Percentiles rank a stretch among this genome's conserved stretches.
Evolutionary conservation across 2,329 filamentous ascomycete genomes (phyloP).

Genomic region (Phoma sp.): DNA sequence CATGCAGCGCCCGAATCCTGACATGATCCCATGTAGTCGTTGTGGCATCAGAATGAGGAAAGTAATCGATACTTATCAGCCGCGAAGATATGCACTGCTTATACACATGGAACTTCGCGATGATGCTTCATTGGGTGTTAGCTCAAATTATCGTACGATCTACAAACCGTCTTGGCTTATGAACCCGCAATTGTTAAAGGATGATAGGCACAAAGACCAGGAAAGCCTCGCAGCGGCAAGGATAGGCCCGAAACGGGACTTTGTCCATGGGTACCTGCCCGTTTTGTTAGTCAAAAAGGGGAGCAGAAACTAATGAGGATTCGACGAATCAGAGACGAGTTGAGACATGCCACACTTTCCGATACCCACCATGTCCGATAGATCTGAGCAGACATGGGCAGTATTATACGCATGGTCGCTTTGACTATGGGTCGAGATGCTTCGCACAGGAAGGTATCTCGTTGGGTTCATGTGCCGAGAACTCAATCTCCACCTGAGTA

Average conservation of each 20-base stretch:
- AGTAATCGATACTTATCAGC: conserved; percentile 3
- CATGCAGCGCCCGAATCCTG: not conserved
- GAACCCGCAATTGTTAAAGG: conserved; percentile 9
- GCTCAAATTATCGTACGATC: conserved; percentile 12
- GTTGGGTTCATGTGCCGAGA: conserved; percentile 1
- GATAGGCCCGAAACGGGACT: conserved; percentile 16
- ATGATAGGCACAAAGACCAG: conserved; percentile 13
- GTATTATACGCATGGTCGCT: not conserved
- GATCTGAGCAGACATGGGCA: not conserved
- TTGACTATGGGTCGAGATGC: conserved; percentile 2
- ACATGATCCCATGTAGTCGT: not conserved
- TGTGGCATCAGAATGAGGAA: not conserved
- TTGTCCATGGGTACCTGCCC: conserved; percentile 13
- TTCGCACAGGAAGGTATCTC: not conserved
- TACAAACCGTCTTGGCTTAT: conserved; percentile 8
- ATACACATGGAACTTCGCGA: not conserved
- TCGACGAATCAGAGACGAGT: conserved; percentile 12
- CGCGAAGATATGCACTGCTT: conserved; percentile 6
- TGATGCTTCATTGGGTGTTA: conserved; percentile 12
- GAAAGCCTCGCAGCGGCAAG: conserved; percentile 10
- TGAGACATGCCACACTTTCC: conserved; percentile 16
- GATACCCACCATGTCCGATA: not conserved
- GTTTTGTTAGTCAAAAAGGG: conserved; percentile 7
- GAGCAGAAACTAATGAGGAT: conserved; percentile 2
- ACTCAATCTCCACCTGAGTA: conserved; percentile 10